Evolutionary conservation across 2,329 filamentous ascomycete species (phyloP), one percentile per base, ranked within the genome.

Genomic region (Coniochaeta pulveracea): DNA sequence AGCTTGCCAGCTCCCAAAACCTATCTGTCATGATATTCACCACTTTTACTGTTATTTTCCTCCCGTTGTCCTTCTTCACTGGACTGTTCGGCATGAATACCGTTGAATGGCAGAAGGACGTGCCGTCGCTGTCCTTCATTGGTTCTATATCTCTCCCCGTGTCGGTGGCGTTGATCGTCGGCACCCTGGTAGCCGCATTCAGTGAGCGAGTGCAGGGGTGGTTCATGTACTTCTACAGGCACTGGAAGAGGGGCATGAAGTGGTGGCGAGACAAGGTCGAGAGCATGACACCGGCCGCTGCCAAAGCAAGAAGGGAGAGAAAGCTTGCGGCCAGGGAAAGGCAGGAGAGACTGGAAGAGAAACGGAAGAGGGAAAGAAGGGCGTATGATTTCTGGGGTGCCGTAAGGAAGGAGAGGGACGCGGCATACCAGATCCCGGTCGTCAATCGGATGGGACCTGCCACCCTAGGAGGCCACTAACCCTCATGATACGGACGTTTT

Each of bases 21-120:
- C 60, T 72, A 16, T 72, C 72, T 11, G 66, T 79, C 37, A 74
- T 78, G 67, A 74, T 79, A 40, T 78, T 80, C 49, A 79, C 73
- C 7, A 73, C 63, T 1, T 72, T 73, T 37, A 73, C 69, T 8
- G 68, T 79, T 36, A 73, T 79, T 14, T 79, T 76, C 52, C 53
- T 78, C 2, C 75, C 75, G 0, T 48, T 79, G 5, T 73, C 69
- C 12, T 79, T 80, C 55, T 79, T 80, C 49, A 78, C 74, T 0
- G 68, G 70, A 3, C 47, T 80, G 1, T 79, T 79, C 35, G 73
- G 75, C 34, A 78, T 79, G 64, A 79, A 80, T 43, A 72, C 71
- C 3, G 54, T 51, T 4, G 72, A 78, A 49, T 77, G 73, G 73
- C 28, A 31, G 21, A 8, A n/a, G 28, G 68, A 66, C 19, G 55